Conservation (phyloP, 352 stramenopile species). For the Pilasporangium apinafurcum region DNA sequence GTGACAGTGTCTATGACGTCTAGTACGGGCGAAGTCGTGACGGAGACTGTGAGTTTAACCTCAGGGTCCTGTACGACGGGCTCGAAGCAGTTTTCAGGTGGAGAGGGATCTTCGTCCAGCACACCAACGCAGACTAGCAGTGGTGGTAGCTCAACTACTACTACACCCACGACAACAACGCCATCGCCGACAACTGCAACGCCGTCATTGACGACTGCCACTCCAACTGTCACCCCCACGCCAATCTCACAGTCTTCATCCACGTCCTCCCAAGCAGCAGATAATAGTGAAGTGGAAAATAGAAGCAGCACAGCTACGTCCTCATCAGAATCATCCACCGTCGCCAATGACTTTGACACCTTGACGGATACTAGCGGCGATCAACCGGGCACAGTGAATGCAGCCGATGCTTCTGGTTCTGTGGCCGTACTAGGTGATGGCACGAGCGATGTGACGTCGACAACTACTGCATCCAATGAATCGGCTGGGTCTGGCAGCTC, state of each 20-base stretch:
- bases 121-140: constrained; percentile 11
- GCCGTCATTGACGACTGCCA: background rate
- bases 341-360: too few species aligned
- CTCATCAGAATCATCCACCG: too few species aligned
- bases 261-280: too few species aligned
- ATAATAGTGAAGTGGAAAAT: too few species aligned
- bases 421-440: too few species aligned
- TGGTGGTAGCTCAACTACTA: constrained; percentile 5
- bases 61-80: constrained; percentile 32
- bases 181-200: constrained; percentile 7
- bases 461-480: too few species aligned
- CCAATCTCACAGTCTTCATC: too few species aligned
- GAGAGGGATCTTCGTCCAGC: constrained; percentile 1
- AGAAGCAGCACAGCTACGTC: too few species aligned
- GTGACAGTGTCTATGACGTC: constrained; percentile 39
- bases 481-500: background rate
- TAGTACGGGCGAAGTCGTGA: constrained; percentile 24
- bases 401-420: background rate
- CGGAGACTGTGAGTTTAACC: constrained; percentile 34
- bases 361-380: too few species aligned
- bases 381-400: constrained; percentile 2
- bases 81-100: constrained; percentile 22
- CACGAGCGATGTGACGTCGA: background rate
- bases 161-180: constrained; percentile 6
- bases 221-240: too few species aligned